Base-by-base conservation (phyloP, 2,329 filamentous ascomycete genomes). In the Aspergillus texensis region DNA sequence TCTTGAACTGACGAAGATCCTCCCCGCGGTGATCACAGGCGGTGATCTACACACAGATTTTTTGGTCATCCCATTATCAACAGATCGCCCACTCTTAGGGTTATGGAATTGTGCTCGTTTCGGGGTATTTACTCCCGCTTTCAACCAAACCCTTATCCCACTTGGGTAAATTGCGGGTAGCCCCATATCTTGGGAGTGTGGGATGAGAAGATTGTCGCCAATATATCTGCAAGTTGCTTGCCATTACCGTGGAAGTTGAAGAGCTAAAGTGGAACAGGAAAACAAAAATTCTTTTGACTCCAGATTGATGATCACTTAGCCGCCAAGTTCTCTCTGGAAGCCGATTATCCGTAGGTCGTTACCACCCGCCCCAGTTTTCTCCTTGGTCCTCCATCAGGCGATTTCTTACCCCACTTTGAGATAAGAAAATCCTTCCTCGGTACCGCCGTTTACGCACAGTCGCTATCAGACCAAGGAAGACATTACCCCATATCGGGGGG, bases 11-110 rank as follows among this genome's bases (percentile, higher is more conserved):
- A 32, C 48, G 48, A 62, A 65, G 63, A 68, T 68, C 67, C 65
- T 68, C 63, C 67, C 65, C 65, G 60, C 63, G 63, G 58, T 62
- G 59, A 68, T 67, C 65, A 43, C 55, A 24, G 55, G 24, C 46
- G 24, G 57, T 45, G 62, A 62, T 65, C 60, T 57, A 62, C 58
- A 34, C 59, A 55, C 48, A 55, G 46, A 64, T 64, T 61, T 54
- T 54, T 39, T 39, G n/a, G 52, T 55, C 52, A 24, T 39, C 21
- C n/a, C 34, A 24, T 12, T 39, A 19, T 55, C 14, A 39, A 39
- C 12, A 10, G 32, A 55, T 55, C 52, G 32, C n/a, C 32, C 30
- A 11, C 6, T 36, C 52, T 39, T 55, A 55, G 21, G 52, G 32
- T 55, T 36, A 19, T 19, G 21, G 14, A 16, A 34, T 55, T 32